These are phyloP conservation scores for Ogataea ramenticola DNA, from an alignment of 805 yeast species.

Conservation along the genomic window DNA sequence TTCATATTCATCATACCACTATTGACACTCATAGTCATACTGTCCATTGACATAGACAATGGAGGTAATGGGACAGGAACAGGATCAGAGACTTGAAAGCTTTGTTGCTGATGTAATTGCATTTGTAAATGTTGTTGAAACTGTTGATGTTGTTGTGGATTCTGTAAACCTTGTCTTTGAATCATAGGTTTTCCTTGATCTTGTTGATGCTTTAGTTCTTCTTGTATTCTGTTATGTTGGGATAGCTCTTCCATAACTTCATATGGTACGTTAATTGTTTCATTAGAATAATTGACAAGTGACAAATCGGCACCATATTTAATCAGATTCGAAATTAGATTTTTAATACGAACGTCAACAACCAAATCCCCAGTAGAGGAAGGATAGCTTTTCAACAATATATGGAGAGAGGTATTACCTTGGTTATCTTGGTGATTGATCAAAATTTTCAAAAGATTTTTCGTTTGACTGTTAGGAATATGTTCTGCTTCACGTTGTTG, in stretches of 20 bases:
- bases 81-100: background rate
- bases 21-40: background rate
- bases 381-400: slow-evolving; percentile 45
- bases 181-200: background rate
- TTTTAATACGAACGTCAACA: slow-evolving; percentile 34
- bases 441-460: slow-evolving; percentile 45
- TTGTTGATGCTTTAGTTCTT: background rate
- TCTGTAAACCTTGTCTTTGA: background rate
- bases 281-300: slow-evolving; percentile 9
- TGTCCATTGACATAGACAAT: background rate
- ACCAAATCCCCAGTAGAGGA: no score
- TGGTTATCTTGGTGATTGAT: slow-evolving; percentile 70
- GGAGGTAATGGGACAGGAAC: background rate
- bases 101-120: background rate
- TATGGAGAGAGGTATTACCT: slow-evolving; percentile 82
- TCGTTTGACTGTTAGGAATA: slow-evolving; percentile 18
- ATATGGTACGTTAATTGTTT: slow-evolving; percentile 13
- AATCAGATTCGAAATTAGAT: slow-evolving; percentile 34
- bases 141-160: background rate
- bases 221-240: background rate
- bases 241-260: slow-evolving; percentile 12
- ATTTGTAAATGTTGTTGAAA: background rate
- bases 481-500: slow-evolving; percentile 25
- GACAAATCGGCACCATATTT: slow-evolving; percentile 37
- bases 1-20: background rate